These are phyloP conservation scores for Bretschneidera sinensis DNA, from an alignment of 345 rosid species.

Conservation along the genomic window DNA sequence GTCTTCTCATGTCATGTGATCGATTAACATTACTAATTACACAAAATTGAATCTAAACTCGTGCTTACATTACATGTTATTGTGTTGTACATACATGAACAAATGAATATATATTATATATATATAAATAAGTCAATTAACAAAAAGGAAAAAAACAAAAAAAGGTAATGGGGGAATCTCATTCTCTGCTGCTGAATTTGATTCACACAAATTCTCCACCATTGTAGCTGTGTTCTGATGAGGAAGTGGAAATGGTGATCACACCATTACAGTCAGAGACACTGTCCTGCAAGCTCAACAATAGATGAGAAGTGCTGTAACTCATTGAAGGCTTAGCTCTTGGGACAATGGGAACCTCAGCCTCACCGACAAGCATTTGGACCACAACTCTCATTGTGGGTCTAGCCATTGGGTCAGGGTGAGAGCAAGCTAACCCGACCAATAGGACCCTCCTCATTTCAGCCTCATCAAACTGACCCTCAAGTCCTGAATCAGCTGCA, in stretches of 20 bases:
- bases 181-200: not conserved
- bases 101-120: conserved; percentile 18
- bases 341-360: conserved; percentile 81
- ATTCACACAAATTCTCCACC: conserved; percentile 29
- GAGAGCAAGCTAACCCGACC: conserved; percentile 89
- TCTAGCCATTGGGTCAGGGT: conserved; percentile 82
- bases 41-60: conserved; percentile 9
- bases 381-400: conserved; percentile 84
- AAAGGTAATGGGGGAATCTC: not conserved
- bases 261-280: conserved; percentile 76
- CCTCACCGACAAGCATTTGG: conserved; percentile 87
- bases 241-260: conserved; percentile 52
- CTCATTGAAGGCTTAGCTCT: conserved; percentile 76
- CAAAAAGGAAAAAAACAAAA: not conserved
- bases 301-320: conserved; percentile 75
- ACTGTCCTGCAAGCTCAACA: conserved; percentile 81
- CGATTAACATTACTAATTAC: not conserved
- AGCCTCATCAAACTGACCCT: conserved; percentile 44
- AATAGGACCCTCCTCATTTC: conserved; percentile 64
- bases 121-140: conserved; percentile 6
- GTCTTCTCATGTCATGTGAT: no score
- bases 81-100: conserved; percentile 31
- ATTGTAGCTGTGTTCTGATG: conserved; percentile 48
- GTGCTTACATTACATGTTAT: conserved; percentile 24
- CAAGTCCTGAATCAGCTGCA: conserved; percentile 73